Base-by-base conservation (phyloP, 2,329 filamentous ascomycete genomes). In the Fusarium scirpi region DNA sequence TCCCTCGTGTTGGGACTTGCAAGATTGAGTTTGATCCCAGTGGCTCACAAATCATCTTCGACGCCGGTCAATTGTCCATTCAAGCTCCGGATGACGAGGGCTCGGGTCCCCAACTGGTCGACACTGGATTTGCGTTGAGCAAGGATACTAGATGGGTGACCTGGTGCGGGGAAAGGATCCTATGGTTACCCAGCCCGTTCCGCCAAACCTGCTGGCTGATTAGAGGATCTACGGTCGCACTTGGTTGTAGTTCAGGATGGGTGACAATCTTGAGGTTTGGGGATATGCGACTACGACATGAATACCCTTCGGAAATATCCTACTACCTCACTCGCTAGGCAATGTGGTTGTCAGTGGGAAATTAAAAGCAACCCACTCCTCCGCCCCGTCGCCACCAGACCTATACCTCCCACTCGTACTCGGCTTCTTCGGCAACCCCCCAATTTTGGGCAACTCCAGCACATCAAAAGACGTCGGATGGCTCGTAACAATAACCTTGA, bases 401-500 rank as follows among this genome's bases (percentile, higher is more conserved):
- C 48, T 32, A 2, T 15, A 32, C 10, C 11, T 18, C 2, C 30
- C 11, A 0, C 1, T 3, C 5, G 24, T 40, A 12, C 24, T 22
- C 11, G 20, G 15, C n/a, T 55, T 66, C 38, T 34, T 38, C 0
- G 46, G 30, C 16, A 13, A 22, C 3, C 49, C 8, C 2, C 59
- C 51, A 10, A 71, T 20, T 8, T 63, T 58, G 2, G 65, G 58
- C 5, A 71, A 43, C 11, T 58, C 65, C 10, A 71, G 25, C 3
- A 58, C 8, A 7, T 53, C 40, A 43, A 71, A 71, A 10, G 60
- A 69, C 3, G 65, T 71, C 4, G 68, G 67, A 3, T 63, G 65
- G 8, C 68, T 59, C 1, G 69, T 71, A 1, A 71, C 41, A 12
- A 71, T 13, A 1, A 71, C 44, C 18, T 71, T 71, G 10, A 71